Base-by-base conservation (phyloP, 2,329 filamentous ascomycete species). In the Parastagonospora nodorum region DNA sequence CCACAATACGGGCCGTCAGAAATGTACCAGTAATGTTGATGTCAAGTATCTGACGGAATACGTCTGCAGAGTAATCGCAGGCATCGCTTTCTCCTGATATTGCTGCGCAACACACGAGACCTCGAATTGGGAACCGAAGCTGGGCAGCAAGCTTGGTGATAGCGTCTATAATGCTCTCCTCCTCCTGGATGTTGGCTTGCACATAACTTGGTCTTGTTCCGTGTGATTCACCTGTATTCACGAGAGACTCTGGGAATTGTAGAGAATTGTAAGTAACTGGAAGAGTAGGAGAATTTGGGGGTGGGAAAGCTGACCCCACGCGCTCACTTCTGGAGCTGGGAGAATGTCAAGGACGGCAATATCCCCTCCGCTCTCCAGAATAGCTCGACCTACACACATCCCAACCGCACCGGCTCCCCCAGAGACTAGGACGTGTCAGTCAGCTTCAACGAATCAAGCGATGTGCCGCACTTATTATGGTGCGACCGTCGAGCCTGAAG, bases 21-120 rank as follows among this genome's bases (percentile, higher is more conserved):
- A 75, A 74, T 4, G 69, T 72, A 5, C 74, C 73, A n/a, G 68
- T 62, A 1, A 73, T 64, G 40, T 76, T 75, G 35, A 74, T 66
- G 41, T 74, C 67, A 9, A 75, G 51, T 24, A 76, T 68, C 28
- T 65, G 66, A 5, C 68, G 61, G 51, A 74, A 74, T 12, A 68
- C 61, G 10, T 63, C 55, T 15, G 61, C 51, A 2, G 67, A 60
- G 43, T 75, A 75, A 32, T 68, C 64, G 7, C 68, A 56, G 7
- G 70, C 72, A 45, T 69, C 64, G 48, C 57, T 60, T 38, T 67
- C 65, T 30, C 63, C 65, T 2, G 66, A 67, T 15, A 69, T 68
- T 8, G 64, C 67, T 3, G 68, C 65, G 16, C 63, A 66, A 4
- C 62, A 58, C 10, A 71, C 59, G 8, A 69, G 50, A 11, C 66